These are phyloP conservation scores for Plectosphaerella plurivora DNA, from an alignment of 2,329 filamentous ascomycete genomes.

Conservation along the genomic window DNA sequence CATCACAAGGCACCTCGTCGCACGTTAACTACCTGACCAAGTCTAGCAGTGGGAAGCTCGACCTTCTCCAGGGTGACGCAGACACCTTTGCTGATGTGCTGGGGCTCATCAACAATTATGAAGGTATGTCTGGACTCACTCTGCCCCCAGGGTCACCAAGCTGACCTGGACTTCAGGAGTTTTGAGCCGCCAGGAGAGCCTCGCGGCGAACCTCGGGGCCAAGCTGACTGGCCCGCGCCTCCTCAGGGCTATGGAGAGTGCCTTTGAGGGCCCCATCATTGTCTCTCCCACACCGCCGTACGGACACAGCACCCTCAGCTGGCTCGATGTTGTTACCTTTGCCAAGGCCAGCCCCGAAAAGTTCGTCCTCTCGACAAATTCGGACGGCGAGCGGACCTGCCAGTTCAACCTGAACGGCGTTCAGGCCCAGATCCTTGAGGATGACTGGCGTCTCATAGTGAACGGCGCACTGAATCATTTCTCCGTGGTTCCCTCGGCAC, in stretches of 20 bases:
- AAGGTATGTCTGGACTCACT: conserved; percentile 38
- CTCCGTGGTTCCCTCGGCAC: conserved; percentile 68
- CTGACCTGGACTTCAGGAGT: conserved; percentile 47
- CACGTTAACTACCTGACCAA: conserved; percentile 52
- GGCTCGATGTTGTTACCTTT: conserved; percentile 83
- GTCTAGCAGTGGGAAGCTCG: conserved; percentile 37
- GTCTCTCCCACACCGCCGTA: conserved; percentile 48
- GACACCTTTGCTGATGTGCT: conserved; percentile 73
- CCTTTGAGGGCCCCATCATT: conserved; percentile 77
- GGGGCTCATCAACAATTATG: conserved; percentile 71
- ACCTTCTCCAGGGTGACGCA: conserved; percentile 47
- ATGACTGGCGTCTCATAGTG: conserved; percentile 80
- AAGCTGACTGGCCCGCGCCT: conserved; percentile 78
- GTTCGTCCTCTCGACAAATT: conserved; percentile 66
- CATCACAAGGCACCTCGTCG: conserved; percentile 9
- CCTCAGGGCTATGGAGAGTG: conserved; percentile 78
- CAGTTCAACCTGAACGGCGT: conserved; percentile 79
- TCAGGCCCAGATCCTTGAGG: conserved; percentile 79
- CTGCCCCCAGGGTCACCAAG: not conserved
- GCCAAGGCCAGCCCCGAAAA: conserved; percentile 75
- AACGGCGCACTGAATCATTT: conserved; percentile 76
- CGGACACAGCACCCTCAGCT: conserved; percentile 56
- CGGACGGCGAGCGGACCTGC: conserved; percentile 67
- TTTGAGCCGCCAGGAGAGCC: conserved; percentile 77
- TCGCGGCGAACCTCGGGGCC: conserved; percentile 80